Percentiles rank a stretch among this genome's conserved stretches.
phyloP scores from a whole-genome alignment of 768 basidiomycete genomes.

The Amanita jacksonii region DNA sequence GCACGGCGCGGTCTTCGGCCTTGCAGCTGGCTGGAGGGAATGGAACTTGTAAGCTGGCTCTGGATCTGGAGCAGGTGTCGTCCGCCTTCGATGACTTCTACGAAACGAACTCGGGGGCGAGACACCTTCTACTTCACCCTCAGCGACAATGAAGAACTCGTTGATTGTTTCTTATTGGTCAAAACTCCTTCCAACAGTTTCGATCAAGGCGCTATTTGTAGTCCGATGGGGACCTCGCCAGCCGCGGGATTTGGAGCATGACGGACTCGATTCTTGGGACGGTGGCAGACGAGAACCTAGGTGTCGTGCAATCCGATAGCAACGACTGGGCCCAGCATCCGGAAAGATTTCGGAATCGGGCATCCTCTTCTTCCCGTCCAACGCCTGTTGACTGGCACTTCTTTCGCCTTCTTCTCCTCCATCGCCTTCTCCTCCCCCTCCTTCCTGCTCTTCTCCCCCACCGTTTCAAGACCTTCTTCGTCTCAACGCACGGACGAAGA shows the following conservation, averaged over 20 bases:
- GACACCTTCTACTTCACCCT: slow-evolving; percentile 8
- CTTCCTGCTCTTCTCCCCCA: slow-evolving; percentile 35
- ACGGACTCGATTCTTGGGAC: too few species aligned
- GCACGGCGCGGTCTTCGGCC: slow-evolving; percentile 13
- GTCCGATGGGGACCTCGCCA: slow-evolving; percentile 29
- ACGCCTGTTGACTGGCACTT: slow-evolving; percentile 34
- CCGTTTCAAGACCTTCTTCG: slow-evolving; percentile 32
- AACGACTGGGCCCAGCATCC: slow-evolving; percentile 20
- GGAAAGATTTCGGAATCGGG: slow-evolving; percentile 55
- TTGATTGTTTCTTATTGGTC: slow-evolving; percentile 21
- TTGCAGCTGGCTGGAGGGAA: slow-evolving; percentile 40
- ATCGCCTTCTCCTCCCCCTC: slow-evolving; percentile 29
- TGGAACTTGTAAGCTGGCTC: slow-evolving; percentile 53
- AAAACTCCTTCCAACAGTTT: slow-evolving; percentile 25
- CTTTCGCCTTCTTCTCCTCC: slow-evolving; percentile 20
- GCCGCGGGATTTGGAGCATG: slow-evolving; percentile 27
- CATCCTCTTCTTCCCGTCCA: slow-evolving; percentile 45
- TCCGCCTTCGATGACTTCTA: slow-evolving; percentile 40
- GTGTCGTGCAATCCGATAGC: too few species aligned
- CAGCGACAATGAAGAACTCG: slow-evolving; percentile 4
- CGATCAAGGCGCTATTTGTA: slow-evolving; percentile 59
- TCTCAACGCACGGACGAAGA: slow-evolving; percentile 17
- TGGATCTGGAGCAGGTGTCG: slow-evolving; percentile 48
- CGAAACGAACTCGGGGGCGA: slow-evolving; percentile 17
- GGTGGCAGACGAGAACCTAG: too few species aligned